Conservation (phyloP, 768 basidiomycete genomes). For the Termitomyces sp. region DNA sequence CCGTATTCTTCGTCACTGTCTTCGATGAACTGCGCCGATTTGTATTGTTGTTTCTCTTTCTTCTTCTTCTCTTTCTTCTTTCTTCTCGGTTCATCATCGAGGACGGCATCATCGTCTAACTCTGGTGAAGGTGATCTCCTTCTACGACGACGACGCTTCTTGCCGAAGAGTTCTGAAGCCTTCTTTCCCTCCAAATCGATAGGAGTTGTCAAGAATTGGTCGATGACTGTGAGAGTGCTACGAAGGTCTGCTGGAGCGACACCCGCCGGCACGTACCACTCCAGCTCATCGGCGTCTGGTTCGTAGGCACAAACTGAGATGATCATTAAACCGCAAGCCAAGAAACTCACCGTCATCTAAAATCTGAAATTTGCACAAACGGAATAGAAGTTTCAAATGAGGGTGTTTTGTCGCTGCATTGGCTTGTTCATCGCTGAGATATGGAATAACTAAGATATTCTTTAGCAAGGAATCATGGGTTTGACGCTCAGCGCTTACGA, state of each 20-base stretch:
- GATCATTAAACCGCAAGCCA: neutral
- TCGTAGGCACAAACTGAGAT: neutral
- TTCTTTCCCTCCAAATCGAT: conserved; percentile 80
- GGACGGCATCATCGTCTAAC: conserved; percentile 42
- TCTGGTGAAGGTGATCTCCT: conserved; percentile 42
- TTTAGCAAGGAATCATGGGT: neutral
- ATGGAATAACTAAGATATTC: conserved; percentile 62
- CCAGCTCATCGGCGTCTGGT: conserved; percentile 64
- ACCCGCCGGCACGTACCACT: conserved; percentile 84
- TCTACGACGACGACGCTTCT: conserved; percentile 52
- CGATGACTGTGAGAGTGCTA: conserved; percentile 70
- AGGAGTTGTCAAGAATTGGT: conserved; percentile 80
- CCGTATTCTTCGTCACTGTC: conserved; percentile 86
- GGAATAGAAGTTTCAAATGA: conserved; percentile 82
- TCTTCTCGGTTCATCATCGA: conserved; percentile 35
- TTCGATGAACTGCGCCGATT: conserved; percentile 88
- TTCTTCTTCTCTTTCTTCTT: conserved; percentile 66
- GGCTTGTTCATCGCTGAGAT: conserved; percentile 70
- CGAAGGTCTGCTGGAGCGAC: conserved; percentile 67
- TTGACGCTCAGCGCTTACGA: conserved; percentile 45
- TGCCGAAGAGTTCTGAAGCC: conserved; percentile 66
- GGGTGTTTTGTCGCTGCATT: conserved; percentile 76
- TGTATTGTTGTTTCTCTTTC: conserved; percentile 64
- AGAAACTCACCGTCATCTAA: conserved; percentile 57
- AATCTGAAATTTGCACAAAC: conserved; percentile 70